Conservation (phyloP, 2,329 filamentous ascomycete genomes). For the Boeremia exigua region DNA sequence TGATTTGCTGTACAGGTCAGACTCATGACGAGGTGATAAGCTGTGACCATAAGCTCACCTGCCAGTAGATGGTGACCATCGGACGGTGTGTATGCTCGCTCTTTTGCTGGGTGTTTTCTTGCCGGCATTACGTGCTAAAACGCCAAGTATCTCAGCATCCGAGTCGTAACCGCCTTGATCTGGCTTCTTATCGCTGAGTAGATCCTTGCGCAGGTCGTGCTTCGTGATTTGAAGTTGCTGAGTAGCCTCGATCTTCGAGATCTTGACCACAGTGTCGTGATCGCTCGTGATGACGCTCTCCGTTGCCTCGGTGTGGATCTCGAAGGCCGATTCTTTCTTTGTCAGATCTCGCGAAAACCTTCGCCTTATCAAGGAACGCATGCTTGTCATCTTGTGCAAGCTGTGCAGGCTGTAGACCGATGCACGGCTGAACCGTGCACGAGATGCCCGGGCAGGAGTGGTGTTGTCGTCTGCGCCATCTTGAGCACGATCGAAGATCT, state of each 20-base stretch:
- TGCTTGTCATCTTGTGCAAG: constrained; percentile 45
- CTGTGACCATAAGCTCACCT: constrained; percentile 23
- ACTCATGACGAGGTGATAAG: background rate
- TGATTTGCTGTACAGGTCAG: constrained; percentile 33
- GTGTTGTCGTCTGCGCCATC: constrained; percentile 17
- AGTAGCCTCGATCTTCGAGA: constrained; percentile 23
- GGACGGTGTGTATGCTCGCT: constrained; percentile 44
- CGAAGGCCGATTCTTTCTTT: constrained; percentile 19
- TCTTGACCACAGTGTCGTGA: constrained; percentile 35
- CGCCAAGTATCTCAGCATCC: constrained; percentile 45
- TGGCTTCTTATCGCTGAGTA: constrained; percentile 41
- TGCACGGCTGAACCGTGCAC: constrained; percentile 31
- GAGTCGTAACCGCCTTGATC: constrained; percentile 47
- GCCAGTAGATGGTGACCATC: constrained; percentile 39
- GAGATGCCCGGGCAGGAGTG: constrained; percentile 23
- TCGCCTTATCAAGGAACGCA: constrained; percentile 42
- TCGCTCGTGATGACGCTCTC: constrained; percentile 13
- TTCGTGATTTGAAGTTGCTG: constrained; percentile 41
- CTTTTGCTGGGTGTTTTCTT: constrained; percentile 41
- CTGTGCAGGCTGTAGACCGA: constrained; percentile 42
- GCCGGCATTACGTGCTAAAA: constrained; percentile 38
- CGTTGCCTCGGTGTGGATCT: constrained; percentile 7
- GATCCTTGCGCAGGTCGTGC: constrained; percentile 37
- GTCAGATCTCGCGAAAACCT: constrained; percentile 39
- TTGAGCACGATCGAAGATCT: constrained; percentile 42